phyloP scores from a whole-genome alignment of 192 early-diverging fungal species.

The Backusella psychrophila region DNA sequence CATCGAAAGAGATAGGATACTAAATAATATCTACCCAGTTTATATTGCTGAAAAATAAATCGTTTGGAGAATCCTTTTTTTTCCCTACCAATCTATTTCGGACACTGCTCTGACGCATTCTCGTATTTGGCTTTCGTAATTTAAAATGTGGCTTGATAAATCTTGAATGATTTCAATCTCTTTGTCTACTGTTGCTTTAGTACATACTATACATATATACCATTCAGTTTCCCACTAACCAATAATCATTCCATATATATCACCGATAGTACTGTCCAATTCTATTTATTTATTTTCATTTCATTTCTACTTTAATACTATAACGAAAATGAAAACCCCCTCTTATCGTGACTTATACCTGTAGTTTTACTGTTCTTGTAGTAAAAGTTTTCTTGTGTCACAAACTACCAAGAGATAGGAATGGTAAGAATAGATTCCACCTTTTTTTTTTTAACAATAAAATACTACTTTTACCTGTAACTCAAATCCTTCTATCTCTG shows the following conservation, averaged over 20 bases:
- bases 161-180: conserved; percentile 82
- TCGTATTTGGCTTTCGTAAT: conserved; percentile 38
- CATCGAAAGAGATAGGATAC: conserved; percentile 61
- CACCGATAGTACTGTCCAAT: conserved; percentile 78
- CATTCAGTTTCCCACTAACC: conserved; percentile 36
- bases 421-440: neutral
- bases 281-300: conserved; percentile 40
- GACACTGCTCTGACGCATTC: conserved; percentile 41
- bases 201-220: neutral
- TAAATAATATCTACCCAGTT: conserved; percentile 14
- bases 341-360: conserved; percentile 28
- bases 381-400: conserved; percentile 60
- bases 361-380: conserved; percentile 64
- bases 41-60: neutral
- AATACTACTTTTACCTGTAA: conserved; percentile 46
- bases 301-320: neutral
- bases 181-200: conserved; percentile 50
- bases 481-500: conserved; percentile 47
- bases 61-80: too few species aligned
- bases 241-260: conserved; percentile 81
- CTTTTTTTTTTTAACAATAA: neutral
- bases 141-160: conserved; percentile 58
- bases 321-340: neutral
- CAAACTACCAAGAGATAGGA: conserved; percentile 51
- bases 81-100: conserved; percentile 69